phyloP scores from a whole-genome alignment of 495 filamentous ascomycete species.

The Daldinia bambusicola region DNA sequence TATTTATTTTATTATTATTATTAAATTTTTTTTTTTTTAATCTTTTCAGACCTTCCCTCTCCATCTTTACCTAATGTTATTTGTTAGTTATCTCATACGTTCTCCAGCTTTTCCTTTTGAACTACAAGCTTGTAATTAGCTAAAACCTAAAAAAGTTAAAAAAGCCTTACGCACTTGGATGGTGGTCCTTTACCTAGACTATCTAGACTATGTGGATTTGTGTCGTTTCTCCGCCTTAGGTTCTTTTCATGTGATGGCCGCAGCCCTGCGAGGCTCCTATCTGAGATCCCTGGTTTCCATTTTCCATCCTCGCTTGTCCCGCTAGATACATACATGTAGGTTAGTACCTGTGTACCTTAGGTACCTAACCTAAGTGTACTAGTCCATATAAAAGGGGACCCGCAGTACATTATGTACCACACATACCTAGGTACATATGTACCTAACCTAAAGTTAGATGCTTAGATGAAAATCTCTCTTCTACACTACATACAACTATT shows the following conservation, averaged over 20 bases:
- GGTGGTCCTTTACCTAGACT: not conserved
- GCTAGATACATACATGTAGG: too few relatives aligned
- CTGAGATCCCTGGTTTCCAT: constrained; percentile 11
- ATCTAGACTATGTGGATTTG: not conserved
- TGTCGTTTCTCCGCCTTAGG: constrained; percentile 21
- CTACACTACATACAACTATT: too few relatives aligned
- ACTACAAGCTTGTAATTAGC: too few relatives aligned
- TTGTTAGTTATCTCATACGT: too few relatives aligned
- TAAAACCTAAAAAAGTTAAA: not conserved
- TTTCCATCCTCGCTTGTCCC: constrained; percentile 9
- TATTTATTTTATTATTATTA: too few relatives aligned
- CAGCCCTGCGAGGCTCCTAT: constrained; percentile 28
- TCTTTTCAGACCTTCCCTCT: not conserved
- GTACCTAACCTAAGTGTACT: too few relatives aligned
- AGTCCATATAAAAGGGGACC: not conserved
- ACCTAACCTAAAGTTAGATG: too few relatives aligned
- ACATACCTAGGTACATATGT: too few relatives aligned
- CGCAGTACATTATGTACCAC: not conserved
- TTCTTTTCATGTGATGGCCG: constrained; percentile 27
- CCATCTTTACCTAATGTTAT: not conserved
- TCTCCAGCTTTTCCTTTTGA: too few relatives aligned
- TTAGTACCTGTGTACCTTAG: too few relatives aligned
- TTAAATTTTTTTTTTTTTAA: not conserved
- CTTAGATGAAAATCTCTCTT: too few relatives aligned
- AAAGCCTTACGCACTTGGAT: not conserved